Evolutionary conservation across 106 monocot genomes (phyloP), one percentile per base, ranked within the genome.

Genomic region (Platanthera zijinensis): DNA sequence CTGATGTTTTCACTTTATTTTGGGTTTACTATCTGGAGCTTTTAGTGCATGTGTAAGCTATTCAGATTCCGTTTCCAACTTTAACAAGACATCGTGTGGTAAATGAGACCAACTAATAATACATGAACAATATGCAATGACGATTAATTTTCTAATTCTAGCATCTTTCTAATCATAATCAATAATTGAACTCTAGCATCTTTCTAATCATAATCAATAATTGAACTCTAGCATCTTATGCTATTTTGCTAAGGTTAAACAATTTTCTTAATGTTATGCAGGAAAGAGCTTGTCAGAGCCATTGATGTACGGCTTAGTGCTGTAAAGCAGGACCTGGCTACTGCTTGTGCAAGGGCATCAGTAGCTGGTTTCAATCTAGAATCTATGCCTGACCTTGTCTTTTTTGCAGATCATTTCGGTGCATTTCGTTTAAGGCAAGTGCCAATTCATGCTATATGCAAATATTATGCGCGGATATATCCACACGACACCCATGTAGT

Each of bases 261-360:
- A 25, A 48, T 70, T 39, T 48, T 54, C 52, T 47, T 61, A 73
- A 28, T 74, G 77, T 48, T 30, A 22, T 80, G 48, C 90, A 99
- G 97, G 86, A 99, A 89, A 80, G 97, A 94, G 73, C 89, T 99
- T 80, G 81, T 92, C 21, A 91, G 81, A 72, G 97, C 97, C 28
- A 99, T 99, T 77, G 97, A 99, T 84, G 81, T 92, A 57, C 87
- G 97, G 30, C 81, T 99, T 47, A 75, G 51, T 80, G 88, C 97
- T 57, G 76, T 94, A 57, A 89, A 89, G 75, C 94, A 99, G 82
- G 97, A 99, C 61, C 81, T 99, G 14, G 78, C 79, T 4, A 84
- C 87, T 74, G 88, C 91, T 64, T 94, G 84, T 86, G 76, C 84
- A 70, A 86, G 97, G 48, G 94, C 97, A 79, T 86, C 89, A 22